phyloP scores from a whole-genome alignment of 345 rosid genomes.

The Viola odorata region DNA sequence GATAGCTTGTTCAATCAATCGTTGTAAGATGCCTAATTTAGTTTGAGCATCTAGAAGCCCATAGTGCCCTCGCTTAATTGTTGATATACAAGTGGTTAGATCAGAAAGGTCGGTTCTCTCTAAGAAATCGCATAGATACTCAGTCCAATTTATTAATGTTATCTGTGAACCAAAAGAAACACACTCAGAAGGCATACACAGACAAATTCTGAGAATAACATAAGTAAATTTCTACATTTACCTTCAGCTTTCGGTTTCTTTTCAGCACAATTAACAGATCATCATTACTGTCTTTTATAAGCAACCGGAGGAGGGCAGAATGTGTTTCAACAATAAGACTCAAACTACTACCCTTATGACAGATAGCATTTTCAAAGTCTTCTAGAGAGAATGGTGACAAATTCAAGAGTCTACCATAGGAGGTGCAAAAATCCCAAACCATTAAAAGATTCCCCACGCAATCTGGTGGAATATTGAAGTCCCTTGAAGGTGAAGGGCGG shows the following conservation, averaged over 20 bases:
- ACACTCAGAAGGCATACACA: conserved; percentile 15
- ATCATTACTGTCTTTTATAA: conserved; percentile 48
- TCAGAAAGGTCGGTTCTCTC: conserved; percentile 51
- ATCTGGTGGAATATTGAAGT: conserved; percentile 67
- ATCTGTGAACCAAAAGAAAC: conserved; percentile 46
- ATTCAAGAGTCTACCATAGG: conserved; percentile 65
- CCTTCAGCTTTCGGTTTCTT: conserved; percentile 65
- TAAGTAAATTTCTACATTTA: conserved; percentile 5
- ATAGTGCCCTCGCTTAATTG: conserved; percentile 83
- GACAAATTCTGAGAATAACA: background rate
- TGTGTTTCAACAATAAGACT: conserved; percentile 71
- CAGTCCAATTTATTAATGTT: conserved; percentile 75
- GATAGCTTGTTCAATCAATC: conserved; percentile 58
- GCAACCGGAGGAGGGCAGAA: conserved; percentile 70
- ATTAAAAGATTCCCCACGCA: conserved; percentile 81
- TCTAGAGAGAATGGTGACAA: conserved; percentile 76
- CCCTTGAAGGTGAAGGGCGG: conserved; percentile 74
- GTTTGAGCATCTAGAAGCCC: conserved; percentile 59
- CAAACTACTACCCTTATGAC: conserved; percentile 83
- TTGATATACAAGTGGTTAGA: conserved; percentile 37
- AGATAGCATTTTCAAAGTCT: conserved; percentile 89
- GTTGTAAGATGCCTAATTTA: conserved; percentile 56
- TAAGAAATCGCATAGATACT: conserved; percentile 80
- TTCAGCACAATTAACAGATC: conserved; percentile 33
- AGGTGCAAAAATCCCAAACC: conserved; percentile 96